Evolutionary conservation across 1,284 basidiomycete species (phyloP).

Genomic region (Tetrapyrgos nigripes): DNA sequence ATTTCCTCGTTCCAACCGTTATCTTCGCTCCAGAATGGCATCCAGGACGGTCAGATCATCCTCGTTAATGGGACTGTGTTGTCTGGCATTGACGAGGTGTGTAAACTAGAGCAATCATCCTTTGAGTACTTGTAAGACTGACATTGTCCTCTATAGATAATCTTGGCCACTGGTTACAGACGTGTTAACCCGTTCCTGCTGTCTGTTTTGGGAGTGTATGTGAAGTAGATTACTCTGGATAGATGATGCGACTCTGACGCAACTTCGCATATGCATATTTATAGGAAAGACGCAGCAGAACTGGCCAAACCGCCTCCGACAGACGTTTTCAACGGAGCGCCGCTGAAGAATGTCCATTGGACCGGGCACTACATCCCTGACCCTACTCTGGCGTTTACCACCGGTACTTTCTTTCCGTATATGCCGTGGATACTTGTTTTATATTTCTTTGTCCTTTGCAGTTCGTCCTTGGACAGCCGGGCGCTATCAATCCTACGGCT

Average conservation of each 20-base stretch:
- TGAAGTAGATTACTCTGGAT: no score
- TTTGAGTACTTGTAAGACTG: background rate
- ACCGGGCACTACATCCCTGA: slow-evolving; percentile 30
- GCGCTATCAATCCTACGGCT: slow-evolving; percentile 25
- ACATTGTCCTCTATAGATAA: slow-evolving; percentile 16
- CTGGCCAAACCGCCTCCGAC: slow-evolving; percentile 4
- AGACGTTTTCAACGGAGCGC: slow-evolving; percentile 15
- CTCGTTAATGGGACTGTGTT: slow-evolving; percentile 25
- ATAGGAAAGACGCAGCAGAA: background rate
- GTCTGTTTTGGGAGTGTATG: slow-evolving; percentile 9
- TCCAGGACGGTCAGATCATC: slow-evolving; percentile 19
- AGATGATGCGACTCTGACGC: background rate
- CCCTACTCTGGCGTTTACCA: slow-evolving; percentile 28
- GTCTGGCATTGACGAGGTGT: slow-evolving; percentile 26
- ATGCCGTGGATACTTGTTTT: background rate
- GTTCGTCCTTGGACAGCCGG: slow-evolving; percentile 30
- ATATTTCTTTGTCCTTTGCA: background rate
- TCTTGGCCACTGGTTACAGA: slow-evolving; percentile 27
- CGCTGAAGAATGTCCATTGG: slow-evolving; percentile 26
- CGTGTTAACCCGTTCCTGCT: slow-evolving; percentile 22
- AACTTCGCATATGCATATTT: background rate
- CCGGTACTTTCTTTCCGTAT: slow-evolving; percentile 16
- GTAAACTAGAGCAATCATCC: background rate
- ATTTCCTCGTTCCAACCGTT: slow-evolving; percentile 22
- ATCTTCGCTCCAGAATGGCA: slow-evolving; percentile 17